Percentiles rank a stretch among this genome's conserved stretches.
These are phyloP conservation scores for Paracorniculantispora psalliotae DNA, from an alignment of 2,329 filamentous ascomycete genomes.

Conservation along the genomic window DNA sequence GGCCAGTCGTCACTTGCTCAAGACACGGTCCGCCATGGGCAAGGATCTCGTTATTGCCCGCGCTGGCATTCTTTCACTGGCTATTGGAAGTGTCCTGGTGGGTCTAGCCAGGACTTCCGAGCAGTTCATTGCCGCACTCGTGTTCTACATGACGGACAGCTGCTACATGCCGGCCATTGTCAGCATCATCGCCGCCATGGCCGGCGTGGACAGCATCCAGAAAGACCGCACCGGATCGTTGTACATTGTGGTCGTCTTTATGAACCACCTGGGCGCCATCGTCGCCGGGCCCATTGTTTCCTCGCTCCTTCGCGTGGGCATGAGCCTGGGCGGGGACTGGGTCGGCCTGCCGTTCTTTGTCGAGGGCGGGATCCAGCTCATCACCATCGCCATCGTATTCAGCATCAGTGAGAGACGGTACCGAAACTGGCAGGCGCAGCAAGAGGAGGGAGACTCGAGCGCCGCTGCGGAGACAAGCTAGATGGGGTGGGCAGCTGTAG, in stretches of 20 bases:
- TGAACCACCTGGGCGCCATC: neutral
- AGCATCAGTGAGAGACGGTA: neutral
- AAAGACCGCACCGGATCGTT: neutral
- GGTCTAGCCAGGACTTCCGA: neutral
- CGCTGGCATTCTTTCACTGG: conserved; percentile 1
- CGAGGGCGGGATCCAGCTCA: neutral
- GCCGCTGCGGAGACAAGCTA: neutral
- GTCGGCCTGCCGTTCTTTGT: conserved; percentile 9
- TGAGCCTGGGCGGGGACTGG: conserved; percentile 6
- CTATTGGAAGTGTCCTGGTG: neutral
- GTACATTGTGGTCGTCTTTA: conserved; percentile 1
- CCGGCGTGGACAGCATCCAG: neutral
- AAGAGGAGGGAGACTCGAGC: neutral
- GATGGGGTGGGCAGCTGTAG: too few species aligned
- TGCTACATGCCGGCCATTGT: conserved; percentile 9
- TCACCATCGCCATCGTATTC: conserved; percentile 11
- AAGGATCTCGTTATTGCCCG: conserved; percentile 9
- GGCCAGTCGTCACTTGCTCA: neutral
- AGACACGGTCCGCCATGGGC: neutral
- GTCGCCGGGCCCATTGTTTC: conserved; percentile 5
- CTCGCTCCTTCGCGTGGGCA: conserved; percentile 1
- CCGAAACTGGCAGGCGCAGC: neutral
- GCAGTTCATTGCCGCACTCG: conserved; percentile 3
- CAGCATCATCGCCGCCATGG: conserved; percentile 7
- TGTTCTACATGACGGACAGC: conserved; percentile 4